These are phyloP conservation scores for Eucalyptus curtisii DNA, from an alignment of 345 rosid genomes.

Conservation along the genomic window DNA sequence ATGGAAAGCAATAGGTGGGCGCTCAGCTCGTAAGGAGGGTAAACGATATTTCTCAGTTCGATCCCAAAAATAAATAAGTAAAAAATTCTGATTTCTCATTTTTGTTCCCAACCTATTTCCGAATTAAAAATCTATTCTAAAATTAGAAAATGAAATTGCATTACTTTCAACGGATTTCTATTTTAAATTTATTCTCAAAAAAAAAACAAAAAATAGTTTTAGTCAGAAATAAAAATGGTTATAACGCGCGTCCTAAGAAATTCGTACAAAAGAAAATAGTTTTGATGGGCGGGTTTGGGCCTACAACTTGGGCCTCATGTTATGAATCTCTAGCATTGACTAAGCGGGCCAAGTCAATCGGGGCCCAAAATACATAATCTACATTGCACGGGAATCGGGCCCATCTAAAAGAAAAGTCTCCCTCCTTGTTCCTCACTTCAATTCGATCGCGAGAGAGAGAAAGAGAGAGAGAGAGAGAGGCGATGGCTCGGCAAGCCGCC, in stretches of 20 bases:
- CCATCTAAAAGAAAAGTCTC: neutral
- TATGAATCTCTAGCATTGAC: neutral
- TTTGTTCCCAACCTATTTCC: too few species aligned
- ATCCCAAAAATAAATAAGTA: too few species aligned
- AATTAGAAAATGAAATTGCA: too few species aligned
- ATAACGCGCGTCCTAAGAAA: fast-evolving
- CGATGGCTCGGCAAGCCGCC: slow-evolving; percentile 32
- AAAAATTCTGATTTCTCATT: too few species aligned
- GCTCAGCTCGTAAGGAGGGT: too few species aligned
- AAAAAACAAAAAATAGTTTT: too few species aligned
- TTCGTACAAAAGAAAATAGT: neutral
- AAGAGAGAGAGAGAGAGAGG: neutral
- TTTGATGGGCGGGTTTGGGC: neutral
- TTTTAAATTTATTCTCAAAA: too few species aligned
- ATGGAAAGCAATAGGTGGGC: too few species aligned
- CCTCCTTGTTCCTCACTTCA: neutral
- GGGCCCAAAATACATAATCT: neutral
- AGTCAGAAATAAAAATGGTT: too few species aligned
- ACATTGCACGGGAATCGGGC: neutral
- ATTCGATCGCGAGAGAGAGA: neutral
- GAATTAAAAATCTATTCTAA: too few species aligned
- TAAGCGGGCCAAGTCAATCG: neutral
- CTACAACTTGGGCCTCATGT: neutral
- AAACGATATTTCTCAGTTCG: too few species aligned
- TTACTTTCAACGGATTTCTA: fast-evolving